phyloP scores from a whole-genome alignment of 495 filamentous ascomycete species.

The Podospora bellae-mahoneyi region DNA sequence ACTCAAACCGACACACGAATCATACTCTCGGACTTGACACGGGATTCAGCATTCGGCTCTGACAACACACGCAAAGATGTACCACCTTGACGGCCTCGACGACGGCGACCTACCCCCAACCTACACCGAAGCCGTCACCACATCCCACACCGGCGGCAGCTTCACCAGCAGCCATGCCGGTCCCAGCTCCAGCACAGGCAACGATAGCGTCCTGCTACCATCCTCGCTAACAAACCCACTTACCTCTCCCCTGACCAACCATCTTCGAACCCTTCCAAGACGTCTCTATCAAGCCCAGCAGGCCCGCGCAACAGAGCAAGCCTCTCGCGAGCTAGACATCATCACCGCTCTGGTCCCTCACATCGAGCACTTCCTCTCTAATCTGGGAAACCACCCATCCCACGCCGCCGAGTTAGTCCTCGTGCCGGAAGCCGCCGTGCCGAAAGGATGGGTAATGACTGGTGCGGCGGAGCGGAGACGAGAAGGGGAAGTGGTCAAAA shows the following conservation, averaged over 20 bases:
- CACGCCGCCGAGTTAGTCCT: slow-evolving; percentile 36
- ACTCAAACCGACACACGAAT: neutral
- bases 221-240: slow-evolving; percentile 21
- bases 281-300: slow-evolving; percentile 37
- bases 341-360: slow-evolving; percentile 36
- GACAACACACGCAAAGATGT: slow-evolving; percentile 5
- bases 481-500: slow-evolving; percentile 37
- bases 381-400: slow-evolving; percentile 24
- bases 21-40: neutral
- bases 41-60: neutral
- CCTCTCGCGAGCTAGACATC: slow-evolving; percentile 33
- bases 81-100: slow-evolving; percentile 21
- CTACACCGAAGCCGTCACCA: slow-evolving; percentile 31
- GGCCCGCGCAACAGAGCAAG: slow-evolving; percentile 29
- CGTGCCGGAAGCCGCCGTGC: slow-evolving; percentile 37
- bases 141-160: neutral
- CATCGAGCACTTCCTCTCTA: slow-evolving; percentile 39
- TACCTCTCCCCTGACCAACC: slow-evolving; percentile 37
- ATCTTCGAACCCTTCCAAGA: slow-evolving; percentile 39
- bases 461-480: slow-evolving; percentile 35
- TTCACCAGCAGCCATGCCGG: neutral
- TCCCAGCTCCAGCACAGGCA: neutral
- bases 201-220: slow-evolving; percentile 3
- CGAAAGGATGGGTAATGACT: slow-evolving; percentile 32
- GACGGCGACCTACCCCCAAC: slow-evolving; percentile 35